Evolutionary conservation across 108 stramenopile species (phyloP), one percentile per base, ranked within the genome.

Genomic region (Cylindrotheca fusiformis): DNA sequence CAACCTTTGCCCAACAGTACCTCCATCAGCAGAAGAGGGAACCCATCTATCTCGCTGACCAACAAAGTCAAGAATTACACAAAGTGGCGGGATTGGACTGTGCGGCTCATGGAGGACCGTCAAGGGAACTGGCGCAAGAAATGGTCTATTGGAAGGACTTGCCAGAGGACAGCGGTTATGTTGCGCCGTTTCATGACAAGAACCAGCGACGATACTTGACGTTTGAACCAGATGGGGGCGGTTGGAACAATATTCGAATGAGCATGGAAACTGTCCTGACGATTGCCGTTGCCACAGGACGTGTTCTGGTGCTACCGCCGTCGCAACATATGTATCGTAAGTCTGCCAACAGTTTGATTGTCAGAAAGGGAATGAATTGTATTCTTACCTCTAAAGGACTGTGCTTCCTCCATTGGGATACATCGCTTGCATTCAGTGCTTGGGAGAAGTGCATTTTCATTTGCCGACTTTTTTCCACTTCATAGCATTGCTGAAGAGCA

Each of bases 171-270:
- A 48, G 65, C 14, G 44, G 36, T 1, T 88, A 71, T 44, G 58
- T 64, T 19, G 73, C 71, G 32, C 82, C 89, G 6, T 81, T 84
- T 41, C 3, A 29, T 24, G 48, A 31, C 52, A 72, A 55, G 19
- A 60, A 28, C 20, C 72, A 77, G 47, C 23, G 46, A 31, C 66
- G 60, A 33, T 97, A 91, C 58, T 57, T 97, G 2, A 95, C 96
- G n/a, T 95, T 96, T 46, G 95, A 97, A 72, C 78, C 82, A 8
- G 87, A 93, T 77, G 74, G 77, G 27, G 96, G 94, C n/a, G 97
- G 97, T 2, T 98, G 90, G 77, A 98, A 98, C 76, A 98, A 98
- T 74, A 92, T 96, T 63, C 90, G 95, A 93, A 95, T 71, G 77
- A 53, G 36, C 36, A 41, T 41, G 44, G 62, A 97, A 76, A 93